Conservation (phyloP, 2,329 filamentous ascomycete species). For the Pochonia chlamydosporia region DNA sequence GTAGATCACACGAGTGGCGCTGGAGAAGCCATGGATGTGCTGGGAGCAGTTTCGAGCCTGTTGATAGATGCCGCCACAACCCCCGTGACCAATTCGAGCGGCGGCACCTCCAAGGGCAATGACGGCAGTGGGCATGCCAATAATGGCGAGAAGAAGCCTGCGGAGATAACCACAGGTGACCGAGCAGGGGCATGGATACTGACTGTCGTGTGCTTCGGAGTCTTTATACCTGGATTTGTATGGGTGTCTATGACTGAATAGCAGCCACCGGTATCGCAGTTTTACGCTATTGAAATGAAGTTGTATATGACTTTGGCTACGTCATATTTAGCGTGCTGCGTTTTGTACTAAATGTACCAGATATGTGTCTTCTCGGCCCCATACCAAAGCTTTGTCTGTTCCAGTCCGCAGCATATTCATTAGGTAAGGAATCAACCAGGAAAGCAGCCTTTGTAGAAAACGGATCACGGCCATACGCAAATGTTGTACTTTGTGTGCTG, state of each 20-base stretch:
- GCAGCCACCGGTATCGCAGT: too few species aligned
- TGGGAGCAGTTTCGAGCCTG: constrained; percentile 46
- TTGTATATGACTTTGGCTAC: too few species aligned
- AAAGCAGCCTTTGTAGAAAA: too few species aligned
- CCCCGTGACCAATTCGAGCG: constrained; percentile 40
- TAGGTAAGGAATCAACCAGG: too few species aligned
- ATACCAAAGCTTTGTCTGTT: too few species aligned
- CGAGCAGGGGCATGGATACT: neutral
- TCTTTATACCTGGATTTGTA: neutral
- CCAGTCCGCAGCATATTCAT: too few species aligned
- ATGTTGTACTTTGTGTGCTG: too few species aligned
- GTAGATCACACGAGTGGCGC: constrained; percentile 49
- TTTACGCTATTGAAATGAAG: too few species aligned
- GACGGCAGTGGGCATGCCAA: constrained; percentile 27
- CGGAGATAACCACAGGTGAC: neutral
- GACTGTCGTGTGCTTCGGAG: neutral
- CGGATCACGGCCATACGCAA: too few species aligned
- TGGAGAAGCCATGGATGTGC: constrained; percentile 52
- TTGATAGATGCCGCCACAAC: constrained; percentile 34
- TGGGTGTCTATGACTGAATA: neutral
- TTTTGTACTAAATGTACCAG: too few species aligned
- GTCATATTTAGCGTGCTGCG: too few species aligned
- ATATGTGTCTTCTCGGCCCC: too few species aligned
- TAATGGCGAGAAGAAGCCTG: constrained; percentile 18
- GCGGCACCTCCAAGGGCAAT: constrained; percentile 42